A percentile compares a stretch with the other conserved stretches of the same genome.
phyloP scores from a whole-genome alignment of 441 rosid genomes.

The Omphalea diandra region DNA sequence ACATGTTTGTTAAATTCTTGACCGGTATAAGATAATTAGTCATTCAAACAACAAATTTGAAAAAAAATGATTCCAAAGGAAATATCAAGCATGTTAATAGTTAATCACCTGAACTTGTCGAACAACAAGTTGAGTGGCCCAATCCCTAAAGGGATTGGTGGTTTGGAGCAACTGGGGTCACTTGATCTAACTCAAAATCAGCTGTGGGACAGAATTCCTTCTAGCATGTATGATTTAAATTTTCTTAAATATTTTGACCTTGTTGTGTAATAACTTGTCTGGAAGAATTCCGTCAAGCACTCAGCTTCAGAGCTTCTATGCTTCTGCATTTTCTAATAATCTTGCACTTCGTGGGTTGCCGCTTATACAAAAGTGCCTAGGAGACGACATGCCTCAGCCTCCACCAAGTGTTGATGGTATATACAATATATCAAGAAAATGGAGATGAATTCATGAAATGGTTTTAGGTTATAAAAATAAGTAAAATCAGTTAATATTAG shows the following conservation, averaged over 20 bases:
- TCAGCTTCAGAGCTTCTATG: conserved; percentile 19
- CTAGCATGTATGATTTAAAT: background rate
- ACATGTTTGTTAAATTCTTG: background rate
- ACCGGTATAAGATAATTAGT: conserved; percentile 3
- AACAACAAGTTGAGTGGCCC: conserved; percentile 8
- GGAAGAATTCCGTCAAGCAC: conserved; percentile 23
- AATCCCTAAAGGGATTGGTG: conserved; percentile 2
- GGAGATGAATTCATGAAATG: background rate
- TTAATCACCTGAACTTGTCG: conserved; percentile 14
- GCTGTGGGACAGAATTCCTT: conserved; percentile 14
- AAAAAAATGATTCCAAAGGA: conserved; percentile 17
- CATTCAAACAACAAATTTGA: background rate
- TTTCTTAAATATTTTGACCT: conserved; percentile 10
- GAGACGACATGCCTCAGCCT: background rate
- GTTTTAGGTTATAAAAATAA: too few species aligned
- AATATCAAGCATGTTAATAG: background rate
- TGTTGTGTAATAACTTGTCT: conserved; percentile 15
- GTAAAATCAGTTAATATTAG: too few species aligned
- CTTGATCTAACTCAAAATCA: conserved; percentile 21
- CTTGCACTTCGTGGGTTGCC: conserved; percentile 7
- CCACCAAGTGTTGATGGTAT: background rate
- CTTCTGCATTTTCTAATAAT: background rate
- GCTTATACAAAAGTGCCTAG: background rate
- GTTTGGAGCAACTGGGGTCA: background rate
- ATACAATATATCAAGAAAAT: background rate